A percentile compares a stretch with the other conserved stretches of the same genome.
phyloP scores from a whole-genome alignment of 495 filamentous ascomycete species.

The Filosporella fistucella region DNA sequence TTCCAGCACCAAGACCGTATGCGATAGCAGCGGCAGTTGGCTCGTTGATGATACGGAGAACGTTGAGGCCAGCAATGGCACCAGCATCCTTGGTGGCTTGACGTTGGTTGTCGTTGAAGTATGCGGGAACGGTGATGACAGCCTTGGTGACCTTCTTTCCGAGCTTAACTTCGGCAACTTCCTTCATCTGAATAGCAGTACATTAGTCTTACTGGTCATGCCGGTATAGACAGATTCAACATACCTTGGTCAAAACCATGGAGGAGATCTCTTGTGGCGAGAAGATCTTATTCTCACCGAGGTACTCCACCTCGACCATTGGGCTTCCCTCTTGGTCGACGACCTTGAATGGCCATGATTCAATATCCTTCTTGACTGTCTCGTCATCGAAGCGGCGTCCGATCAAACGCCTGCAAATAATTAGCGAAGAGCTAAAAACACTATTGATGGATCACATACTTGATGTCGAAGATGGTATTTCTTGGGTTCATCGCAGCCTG shows the following conservation, averaged over 20 bases:
- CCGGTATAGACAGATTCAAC: slow-evolving; percentile 18
- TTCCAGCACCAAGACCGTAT: slow-evolving; percentile 92
- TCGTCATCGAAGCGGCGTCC: slow-evolving; percentile 91
- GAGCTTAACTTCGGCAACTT: slow-evolving; percentile 94
- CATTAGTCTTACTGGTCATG: slow-evolving; percentile 1
- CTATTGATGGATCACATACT: slow-evolving; percentile 43
- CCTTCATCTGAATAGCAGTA: slow-evolving; percentile 69
- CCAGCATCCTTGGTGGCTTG: slow-evolving; percentile 99
- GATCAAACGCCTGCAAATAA: slow-evolving; percentile 69
- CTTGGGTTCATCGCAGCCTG: slow-evolving; percentile 98
- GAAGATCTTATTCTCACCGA: slow-evolving; percentile 90
- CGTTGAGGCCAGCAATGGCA: slow-evolving; percentile 94
- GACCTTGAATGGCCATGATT: slow-evolving; percentile 99
- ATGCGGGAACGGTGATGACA: slow-evolving; percentile 95
- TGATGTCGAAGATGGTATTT: slow-evolving; percentile 98
- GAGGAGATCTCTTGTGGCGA: slow-evolving; percentile 97
- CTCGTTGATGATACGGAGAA: slow-evolving; percentile 99
- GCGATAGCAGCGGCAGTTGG: slow-evolving; percentile 95
- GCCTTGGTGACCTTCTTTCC: slow-evolving; percentile 97
- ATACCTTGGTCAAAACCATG: slow-evolving; percentile 88
- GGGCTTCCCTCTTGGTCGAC: slow-evolving; percentile 85
- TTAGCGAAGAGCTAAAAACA: background rate
- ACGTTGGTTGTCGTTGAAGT: slow-evolving; percentile 99
- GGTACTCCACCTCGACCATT: slow-evolving; percentile 90
- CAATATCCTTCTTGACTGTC: slow-evolving; percentile 95